Percentiles rank a stretch among this genome's conserved stretches.
These are phyloP conservation scores for Rosa chinensis DNA, from an alignment of 306 rosid species.

Conservation along the genomic window DNA sequence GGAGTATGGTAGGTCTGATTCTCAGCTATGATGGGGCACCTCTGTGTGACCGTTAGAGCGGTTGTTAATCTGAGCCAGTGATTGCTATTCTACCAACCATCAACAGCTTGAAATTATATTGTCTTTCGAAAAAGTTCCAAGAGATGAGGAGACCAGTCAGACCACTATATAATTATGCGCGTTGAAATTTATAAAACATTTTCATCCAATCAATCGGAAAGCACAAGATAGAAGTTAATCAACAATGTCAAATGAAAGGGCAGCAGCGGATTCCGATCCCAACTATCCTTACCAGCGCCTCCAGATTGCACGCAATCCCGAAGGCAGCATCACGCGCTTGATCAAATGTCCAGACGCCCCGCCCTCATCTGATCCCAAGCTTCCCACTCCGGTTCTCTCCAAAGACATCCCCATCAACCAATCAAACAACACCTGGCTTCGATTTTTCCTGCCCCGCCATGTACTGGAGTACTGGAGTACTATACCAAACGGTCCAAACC, in stretches of 20 bases:
- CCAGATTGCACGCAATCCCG: conserved; percentile 31
- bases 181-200: not conserved
- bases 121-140: too few relatives aligned
- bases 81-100: too few relatives aligned
- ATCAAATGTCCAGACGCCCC: conserved; percentile 26
- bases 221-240: not conserved
- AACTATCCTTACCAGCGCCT: conserved; percentile 39
- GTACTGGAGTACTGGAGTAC: conserved; percentile 12
- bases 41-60: not conserved
- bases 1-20: not conserved
- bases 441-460: conserved; percentile 41
- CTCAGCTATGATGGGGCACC: not conserved
- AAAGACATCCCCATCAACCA: conserved; percentile 42
- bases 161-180: not conserved
- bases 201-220: not conserved
- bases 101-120: not conserved
- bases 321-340: conserved; percentile 44
- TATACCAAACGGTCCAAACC: not conserved
- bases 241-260: not conserved
- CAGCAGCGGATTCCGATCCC: not conserved
- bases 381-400: conserved; percentile 32
- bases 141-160: not conserved
- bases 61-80: not conserved
- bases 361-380: conserved; percentile 34
- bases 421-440: conserved; percentile 37